Evolutionary conservation across 2,329 filamentous ascomycete genomes (phyloP).

Genomic region (Purpureocillium takamizusanense): DNA sequence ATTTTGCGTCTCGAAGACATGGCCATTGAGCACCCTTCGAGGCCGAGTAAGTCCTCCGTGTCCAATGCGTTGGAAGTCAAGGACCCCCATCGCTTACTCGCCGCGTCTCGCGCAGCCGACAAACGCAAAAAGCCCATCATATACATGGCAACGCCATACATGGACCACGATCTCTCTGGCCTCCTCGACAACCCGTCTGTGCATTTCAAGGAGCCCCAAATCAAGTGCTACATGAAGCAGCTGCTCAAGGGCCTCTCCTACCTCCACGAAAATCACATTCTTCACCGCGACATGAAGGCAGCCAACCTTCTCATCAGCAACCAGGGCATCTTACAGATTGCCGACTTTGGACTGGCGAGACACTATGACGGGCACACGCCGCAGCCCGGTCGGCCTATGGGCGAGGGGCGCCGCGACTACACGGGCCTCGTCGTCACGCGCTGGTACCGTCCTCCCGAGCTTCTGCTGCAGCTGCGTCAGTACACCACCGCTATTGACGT

Average conservation of each 20-base stretch:
- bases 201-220: conserved; percentile 77
- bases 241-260: conserved; percentile 84
- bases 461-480: conserved; percentile 75
- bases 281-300: conserved; percentile 98
- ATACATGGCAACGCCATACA: conserved; percentile 98
- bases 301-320: conserved; percentile 97
- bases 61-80: neutral
- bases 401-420: conserved; percentile 81
- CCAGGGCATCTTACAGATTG: conserved; percentile 85
- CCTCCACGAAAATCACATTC: conserved; percentile 79
- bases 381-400: conserved; percentile 66
- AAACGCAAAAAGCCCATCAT: conserved; percentile 78
- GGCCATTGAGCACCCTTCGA: conserved; percentile 73
- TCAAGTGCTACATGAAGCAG: conserved; percentile 97
- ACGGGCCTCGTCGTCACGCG: conserved; percentile 93
- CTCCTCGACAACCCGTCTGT: conserved; percentile 92
- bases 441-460: conserved; percentile 93
- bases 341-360: conserved; percentile 89
- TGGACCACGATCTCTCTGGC: conserved; percentile 97
- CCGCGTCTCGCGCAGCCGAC: conserved; percentile 41
- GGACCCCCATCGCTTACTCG: neutral
- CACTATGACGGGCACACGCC: conserved; percentile 85
- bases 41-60: conserved; percentile 38
- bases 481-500: conserved; percentile 98
- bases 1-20: conserved; percentile 86